These are phyloP conservation scores for Fusarium odoratissimum DNA, from an alignment of 2,329 filamentous ascomycete species.

Conservation along the genomic window DNA sequence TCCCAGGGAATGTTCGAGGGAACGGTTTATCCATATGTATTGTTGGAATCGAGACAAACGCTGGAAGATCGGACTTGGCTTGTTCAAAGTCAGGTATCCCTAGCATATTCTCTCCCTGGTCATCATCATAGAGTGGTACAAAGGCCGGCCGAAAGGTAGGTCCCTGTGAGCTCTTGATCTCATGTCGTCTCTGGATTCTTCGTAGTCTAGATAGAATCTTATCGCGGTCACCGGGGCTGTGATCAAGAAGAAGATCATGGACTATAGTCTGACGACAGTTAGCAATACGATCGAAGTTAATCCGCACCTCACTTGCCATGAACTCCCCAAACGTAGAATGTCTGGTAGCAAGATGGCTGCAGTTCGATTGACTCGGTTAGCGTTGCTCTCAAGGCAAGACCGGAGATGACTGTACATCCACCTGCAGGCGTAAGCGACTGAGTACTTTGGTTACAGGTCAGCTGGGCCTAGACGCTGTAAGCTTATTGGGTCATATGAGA, in stretches of 20 bases:
- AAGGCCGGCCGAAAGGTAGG: not conserved
- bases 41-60: not conserved
- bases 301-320: too few species aligned
- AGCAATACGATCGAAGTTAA: not conserved
- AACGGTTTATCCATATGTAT: too few species aligned
- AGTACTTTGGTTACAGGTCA: not conserved
- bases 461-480: too few species aligned
- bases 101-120: not conserved
- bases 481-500: not conserved
- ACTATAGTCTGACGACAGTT: not conserved
- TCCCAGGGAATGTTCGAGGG: too few species aligned
- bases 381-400: too few species aligned
- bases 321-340: too few species aligned
- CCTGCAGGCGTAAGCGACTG: not conserved
- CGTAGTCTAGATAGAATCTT: not conserved
- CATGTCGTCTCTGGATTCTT: not conserved
- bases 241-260: not conserved
- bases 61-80: not conserved
- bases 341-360: too few species aligned
- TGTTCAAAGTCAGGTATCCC: not conserved
- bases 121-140: not conserved
- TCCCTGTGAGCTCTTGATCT: not conserved
- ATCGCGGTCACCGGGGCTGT: not conserved
- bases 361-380: too few species aligned
- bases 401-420: not conserved